Evolutionary conservation across 129 eudicot genomes (phyloP).

Genomic region (Gnaphalium uliginosum): DNA sequence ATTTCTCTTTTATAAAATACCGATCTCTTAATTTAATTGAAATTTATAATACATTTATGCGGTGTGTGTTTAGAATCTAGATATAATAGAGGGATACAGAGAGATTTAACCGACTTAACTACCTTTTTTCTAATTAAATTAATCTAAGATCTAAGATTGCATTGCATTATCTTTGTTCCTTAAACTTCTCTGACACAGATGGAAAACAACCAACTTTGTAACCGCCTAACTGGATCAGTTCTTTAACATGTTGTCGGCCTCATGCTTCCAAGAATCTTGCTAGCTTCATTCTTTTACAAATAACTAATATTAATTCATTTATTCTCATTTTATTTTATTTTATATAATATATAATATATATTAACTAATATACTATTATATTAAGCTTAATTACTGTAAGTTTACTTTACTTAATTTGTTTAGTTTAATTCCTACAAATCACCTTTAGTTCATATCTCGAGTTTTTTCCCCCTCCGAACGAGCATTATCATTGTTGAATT

Average conservation of each 20-base stretch:
- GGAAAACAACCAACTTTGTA: slow-evolving; percentile 26
- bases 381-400: too few species aligned
- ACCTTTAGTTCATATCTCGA: too few species aligned
- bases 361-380: too few species aligned
- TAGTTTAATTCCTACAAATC: background rate
- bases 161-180: slow-evolving; percentile 9
- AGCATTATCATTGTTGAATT: too few species aligned
- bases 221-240: slow-evolving; percentile 20
- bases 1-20: background rate
- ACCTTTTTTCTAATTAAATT: background rate
- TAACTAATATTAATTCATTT: slow-evolving; percentile 9
- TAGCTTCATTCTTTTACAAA: slow-evolving; percentile 21
- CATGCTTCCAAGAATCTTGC: slow-evolving; percentile 38
- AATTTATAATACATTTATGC: background rate
- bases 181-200: slow-evolving; percentile 22
- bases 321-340: background rate
- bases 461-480: too few species aligned
- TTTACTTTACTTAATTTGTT: background rate
- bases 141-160: background rate
- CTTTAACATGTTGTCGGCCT: slow-evolving; percentile 39
- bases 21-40: background rate
- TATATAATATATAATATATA: too few species aligned
- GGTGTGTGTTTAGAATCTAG: background rate
- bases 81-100: too few species aligned
- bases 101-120: background rate